Evolutionary conservation across 208 protist genomes (phyloP).

Genomic region (Lotmaria passim): DNA sequence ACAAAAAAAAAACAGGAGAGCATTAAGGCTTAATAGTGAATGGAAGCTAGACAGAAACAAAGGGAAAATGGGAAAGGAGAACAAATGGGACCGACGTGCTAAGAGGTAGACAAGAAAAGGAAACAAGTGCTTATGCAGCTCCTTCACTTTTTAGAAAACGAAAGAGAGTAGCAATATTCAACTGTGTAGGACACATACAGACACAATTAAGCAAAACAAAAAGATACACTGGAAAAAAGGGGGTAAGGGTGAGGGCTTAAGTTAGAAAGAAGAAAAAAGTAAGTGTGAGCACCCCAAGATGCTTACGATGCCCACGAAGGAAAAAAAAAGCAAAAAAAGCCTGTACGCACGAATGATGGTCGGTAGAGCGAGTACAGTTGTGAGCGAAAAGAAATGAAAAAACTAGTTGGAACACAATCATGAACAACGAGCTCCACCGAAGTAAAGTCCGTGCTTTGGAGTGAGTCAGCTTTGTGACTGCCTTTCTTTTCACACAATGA

Average conservation of each 20-base stretch:
- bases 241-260: background rate
- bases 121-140: background rate
- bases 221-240: background rate
- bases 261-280: background rate
- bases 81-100: constrained; percentile 12
- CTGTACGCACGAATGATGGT: background rate
- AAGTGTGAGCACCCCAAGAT: background rate
- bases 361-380: background rate
- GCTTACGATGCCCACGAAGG: background rate
- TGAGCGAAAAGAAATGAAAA: background rate
- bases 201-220: background rate
- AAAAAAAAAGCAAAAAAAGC: background rate
- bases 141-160: no score
- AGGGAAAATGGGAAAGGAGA: background rate
- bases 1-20: background rate
- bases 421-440: no score
- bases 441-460: no score
- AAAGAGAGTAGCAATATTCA: background rate
- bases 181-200: constrained; percentile 3
- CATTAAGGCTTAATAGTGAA: background rate
- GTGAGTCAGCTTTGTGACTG: no score
- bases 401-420: no score
- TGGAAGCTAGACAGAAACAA: background rate
- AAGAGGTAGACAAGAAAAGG: constrained; percentile 11
- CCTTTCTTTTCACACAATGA: no score